Base-by-base conservation (phyloP, 345 rosid genomes). In the Dovyalis caffra region DNA sequence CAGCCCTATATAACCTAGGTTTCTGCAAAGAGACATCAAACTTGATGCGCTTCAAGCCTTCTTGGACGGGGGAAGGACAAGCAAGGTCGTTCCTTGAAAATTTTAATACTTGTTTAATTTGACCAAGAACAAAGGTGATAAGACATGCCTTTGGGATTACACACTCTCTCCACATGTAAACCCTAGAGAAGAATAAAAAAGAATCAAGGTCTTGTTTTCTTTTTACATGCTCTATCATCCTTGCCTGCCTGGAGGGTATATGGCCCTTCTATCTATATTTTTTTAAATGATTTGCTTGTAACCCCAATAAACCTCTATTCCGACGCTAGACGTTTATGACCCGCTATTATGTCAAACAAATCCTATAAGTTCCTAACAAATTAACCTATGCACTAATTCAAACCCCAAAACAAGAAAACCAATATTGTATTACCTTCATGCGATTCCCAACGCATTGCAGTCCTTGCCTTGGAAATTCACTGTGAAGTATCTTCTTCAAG, bases 61-160 rank as follows among this genome's bases (percentile, higher is more conserved):
- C 47, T 34, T 67, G 49, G 75, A 72, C 78, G 71, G 57, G 64
- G 76, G 32, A 58, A 35, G 65, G 76, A 76, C 82, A 74, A 21
- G 80, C 76, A 78, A 64, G 78, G 77, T 80, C 74, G 76, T 43
- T 72, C 58, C 34, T 49, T 10, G 68, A 28, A 75, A 64, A 45
- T 63, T 68, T 68, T 65, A 38, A 68, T 69, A n/a, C 47, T 70
- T 64, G 49, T 82, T 83, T 76, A 73, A 64, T 81, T 77, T 66
- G 71, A 83, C 74, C 86, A 70, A 84, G 61, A 73, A 8, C 74
- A 67, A 71, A 47, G 76, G n/a, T 32, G 68, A 84, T 80, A 72
- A 79, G 86, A 88, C 88, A 86, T 86, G 86, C 91, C 85, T 84
- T 83, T 76, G 86, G 91, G 85, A 79, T 84, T 78, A 74, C 77